Conservation (phyloP, 331 rosid species). For the Rhamnella rubrinervis region DNA sequence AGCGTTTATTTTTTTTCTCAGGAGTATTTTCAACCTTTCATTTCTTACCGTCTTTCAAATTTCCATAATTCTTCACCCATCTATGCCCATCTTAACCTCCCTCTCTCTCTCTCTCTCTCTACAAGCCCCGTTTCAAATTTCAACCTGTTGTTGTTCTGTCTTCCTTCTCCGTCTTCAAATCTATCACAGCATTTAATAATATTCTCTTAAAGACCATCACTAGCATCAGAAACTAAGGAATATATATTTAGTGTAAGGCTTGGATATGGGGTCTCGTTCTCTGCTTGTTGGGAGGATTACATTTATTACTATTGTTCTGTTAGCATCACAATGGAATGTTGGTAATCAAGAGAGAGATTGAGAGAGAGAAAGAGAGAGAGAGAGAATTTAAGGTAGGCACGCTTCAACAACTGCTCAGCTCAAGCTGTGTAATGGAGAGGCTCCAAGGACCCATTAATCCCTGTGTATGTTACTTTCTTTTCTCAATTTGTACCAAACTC, state of each 20-base stretch:
- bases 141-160: constrained; percentile 8
- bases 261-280: constrained; percentile 58
- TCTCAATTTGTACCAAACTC: constrained; percentile 12
- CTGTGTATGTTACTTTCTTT: constrained; percentile 55
- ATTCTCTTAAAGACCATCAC: constrained; percentile 33
- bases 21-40: constrained; percentile 55
- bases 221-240: constrained; percentile 41
- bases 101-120: background rate
- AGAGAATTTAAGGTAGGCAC: constrained; percentile 25
- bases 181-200: constrained; percentile 53
- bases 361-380: constrained; percentile 13
- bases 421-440: constrained; percentile 59
- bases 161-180: constrained; percentile 23
- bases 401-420: constrained; percentile 34
- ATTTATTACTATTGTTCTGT: constrained; percentile 68
- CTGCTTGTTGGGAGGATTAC: constrained; percentile 47
- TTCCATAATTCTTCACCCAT: background rate
- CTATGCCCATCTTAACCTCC: constrained; percentile 13
- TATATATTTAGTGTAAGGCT: constrained; percentile 23
- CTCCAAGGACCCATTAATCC: constrained; percentile 86
- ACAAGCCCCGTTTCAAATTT: constrained; percentile 2
- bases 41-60: constrained; percentile 49
- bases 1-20: background rate
- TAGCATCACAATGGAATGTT: constrained; percentile 67
- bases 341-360: constrained; percentile 37